Percentiles rank a stretch among this genome's conserved stretches.
Evolutionary conservation across 176 grass and related monocot species (phyloP).

Genomic region (Carex cristatella): DNA sequence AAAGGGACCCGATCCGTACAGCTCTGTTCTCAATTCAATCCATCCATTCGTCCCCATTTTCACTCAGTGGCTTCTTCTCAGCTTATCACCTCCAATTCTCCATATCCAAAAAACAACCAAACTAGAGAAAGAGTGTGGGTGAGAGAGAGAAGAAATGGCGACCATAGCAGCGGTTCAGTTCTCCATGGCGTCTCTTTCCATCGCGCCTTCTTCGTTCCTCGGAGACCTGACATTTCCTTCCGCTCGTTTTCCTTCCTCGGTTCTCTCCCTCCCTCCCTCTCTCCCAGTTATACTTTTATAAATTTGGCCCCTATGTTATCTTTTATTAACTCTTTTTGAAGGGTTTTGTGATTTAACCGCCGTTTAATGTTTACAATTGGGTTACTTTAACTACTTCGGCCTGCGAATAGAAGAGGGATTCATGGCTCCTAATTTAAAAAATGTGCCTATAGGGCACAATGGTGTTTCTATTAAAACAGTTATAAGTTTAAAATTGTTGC

Average conservation of each 20-base stretch:
- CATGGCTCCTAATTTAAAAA: neutral
- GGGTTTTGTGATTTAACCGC: neutral
- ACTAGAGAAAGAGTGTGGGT: neutral
- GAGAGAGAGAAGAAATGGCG: slow-evolving; percentile 21
- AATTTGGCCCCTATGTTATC: neutral
- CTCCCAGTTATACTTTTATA: neutral
- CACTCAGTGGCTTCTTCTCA: neutral
- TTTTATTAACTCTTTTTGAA: neutral
- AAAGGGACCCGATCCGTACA: neutral
- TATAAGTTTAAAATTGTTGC: neutral
- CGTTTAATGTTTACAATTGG: neutral
- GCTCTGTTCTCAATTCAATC: neutral
- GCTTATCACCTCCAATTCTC: neutral
- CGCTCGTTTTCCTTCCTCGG: slow-evolving; percentile 11
- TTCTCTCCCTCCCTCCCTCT: neutral
- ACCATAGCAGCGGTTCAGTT: slow-evolving; percentile 29
- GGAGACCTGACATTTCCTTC: slow-evolving; percentile 17
- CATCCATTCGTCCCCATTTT: neutral
- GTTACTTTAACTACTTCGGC: neutral
- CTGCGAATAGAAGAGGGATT: neutral
- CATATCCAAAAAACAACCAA: slow-evolving; percentile 12
- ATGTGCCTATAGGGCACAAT: no score
- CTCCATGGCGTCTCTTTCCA: slow-evolving; percentile 39
- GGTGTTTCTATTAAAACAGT: no score
- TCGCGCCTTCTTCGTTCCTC: slow-evolving; percentile 36